A percentile compares a stretch with the other conserved stretches of the same genome.
These are phyloP conservation scores for Eudorina sp. DNA, from an alignment of 139 green algal genomes.

Conservation along the genomic window DNA sequence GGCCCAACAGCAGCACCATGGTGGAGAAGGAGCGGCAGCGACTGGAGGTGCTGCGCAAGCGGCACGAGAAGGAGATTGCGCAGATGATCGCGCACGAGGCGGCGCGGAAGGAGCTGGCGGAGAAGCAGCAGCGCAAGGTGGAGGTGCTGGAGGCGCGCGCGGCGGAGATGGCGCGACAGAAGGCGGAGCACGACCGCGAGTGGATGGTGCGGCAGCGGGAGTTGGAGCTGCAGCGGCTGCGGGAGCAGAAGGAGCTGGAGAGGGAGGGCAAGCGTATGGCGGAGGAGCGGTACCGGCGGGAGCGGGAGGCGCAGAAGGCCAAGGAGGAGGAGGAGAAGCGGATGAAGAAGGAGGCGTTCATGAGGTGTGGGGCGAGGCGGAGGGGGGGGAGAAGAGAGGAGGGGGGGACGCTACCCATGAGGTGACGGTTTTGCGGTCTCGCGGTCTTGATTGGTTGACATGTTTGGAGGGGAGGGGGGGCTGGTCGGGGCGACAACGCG, in stretches of 20 bases:
- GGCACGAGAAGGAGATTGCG: constrained; percentile 80
- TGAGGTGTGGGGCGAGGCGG: constrained; percentile 45
- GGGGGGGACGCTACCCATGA: too few relatives aligned
- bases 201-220: constrained; percentile 82
- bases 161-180: constrained; percentile 70
- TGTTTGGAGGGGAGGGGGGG: neutral
- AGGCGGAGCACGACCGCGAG: constrained; percentile 71
- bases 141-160: constrained; percentile 69
- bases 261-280: constrained; percentile 53
- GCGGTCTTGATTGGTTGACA: too few relatives aligned
- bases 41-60: constrained; percentile 85
- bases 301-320: constrained; percentile 59
- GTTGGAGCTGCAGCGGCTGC: constrained; percentile 75
- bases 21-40: constrained; percentile 86
- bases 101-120: constrained; percentile 77
- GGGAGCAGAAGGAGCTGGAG: constrained; percentile 41
- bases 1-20: constrained; percentile 51
- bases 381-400: neutral
- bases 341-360: constrained; percentile 70
- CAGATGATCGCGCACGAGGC: constrained; percentile 84
- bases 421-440: too few relatives aligned
- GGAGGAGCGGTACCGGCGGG: constrained; percentile 59
- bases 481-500: too few relatives aligned
- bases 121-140: constrained; percentile 76
- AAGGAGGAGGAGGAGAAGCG: constrained; percentile 67